phyloP scores from a whole-genome alignment of 1,284 basidiomycete genomes.

The Naganishia albida region DNA sequence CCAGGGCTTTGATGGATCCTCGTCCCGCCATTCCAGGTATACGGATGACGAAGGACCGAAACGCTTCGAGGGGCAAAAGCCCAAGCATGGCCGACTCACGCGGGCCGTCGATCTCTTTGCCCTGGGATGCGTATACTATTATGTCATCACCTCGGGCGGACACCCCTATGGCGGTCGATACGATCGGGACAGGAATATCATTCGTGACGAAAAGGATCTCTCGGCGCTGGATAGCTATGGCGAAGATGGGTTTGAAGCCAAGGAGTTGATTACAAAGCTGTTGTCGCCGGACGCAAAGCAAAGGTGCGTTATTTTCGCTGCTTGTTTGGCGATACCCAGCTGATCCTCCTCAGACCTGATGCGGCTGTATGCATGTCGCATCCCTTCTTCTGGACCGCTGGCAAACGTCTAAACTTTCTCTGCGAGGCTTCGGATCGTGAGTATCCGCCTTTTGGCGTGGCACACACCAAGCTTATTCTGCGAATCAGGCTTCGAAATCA shows the following conservation, averaged over 20 bases:
- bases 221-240: constrained; percentile 70
- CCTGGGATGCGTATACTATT: constrained; percentile 88
- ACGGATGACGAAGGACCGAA: constrained; percentile 36
- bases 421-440: constrained; percentile 90
- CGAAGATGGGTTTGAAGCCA: constrained; percentile 87
- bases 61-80: constrained; percentile 23
- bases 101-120: constrained; percentile 94
- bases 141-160: constrained; percentile 78
- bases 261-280: constrained; percentile 74
- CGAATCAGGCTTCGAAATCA: constrained; percentile 76
- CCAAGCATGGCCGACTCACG: constrained; percentile 65
- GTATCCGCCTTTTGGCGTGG: constrained; percentile 27
- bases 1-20: constrained; percentile 66
- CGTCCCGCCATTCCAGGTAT: constrained; percentile 54
- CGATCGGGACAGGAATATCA: constrained; percentile 87
- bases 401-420: constrained; percentile 82
- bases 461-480: constrained; percentile 3
- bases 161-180: constrained; percentile 91
- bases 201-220: constrained; percentile 69
- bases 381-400: constrained; percentile 95
- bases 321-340: not conserved
- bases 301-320: constrained; percentile 59
- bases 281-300: constrained; percentile 69
- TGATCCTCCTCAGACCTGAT: constrained; percentile 65
- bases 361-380: constrained; percentile 83